Conservation (phyloP, 164 flowering plant species). For the Berberis vulgaris region DNA sequence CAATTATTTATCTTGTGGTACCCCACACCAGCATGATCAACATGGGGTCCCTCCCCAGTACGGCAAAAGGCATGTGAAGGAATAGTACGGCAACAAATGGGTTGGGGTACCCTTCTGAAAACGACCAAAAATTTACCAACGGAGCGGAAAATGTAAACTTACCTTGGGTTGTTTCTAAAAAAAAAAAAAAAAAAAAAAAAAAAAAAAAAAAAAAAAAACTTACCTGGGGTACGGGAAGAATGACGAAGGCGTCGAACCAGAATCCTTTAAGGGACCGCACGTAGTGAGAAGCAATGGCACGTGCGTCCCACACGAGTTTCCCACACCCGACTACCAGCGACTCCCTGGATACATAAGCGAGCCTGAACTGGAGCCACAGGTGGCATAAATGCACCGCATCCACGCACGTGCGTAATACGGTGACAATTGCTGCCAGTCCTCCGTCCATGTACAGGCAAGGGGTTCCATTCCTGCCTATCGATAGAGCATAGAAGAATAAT, state of each 20-base stretch:
- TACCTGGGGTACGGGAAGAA: slow-evolving; percentile 94
- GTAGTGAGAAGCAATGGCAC: slow-evolving; percentile 65
- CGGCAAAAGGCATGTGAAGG: no score
- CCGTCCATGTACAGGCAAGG: slow-evolving; percentile 91
- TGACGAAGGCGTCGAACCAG: slow-evolving; percentile 87
- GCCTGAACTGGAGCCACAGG: slow-evolving; percentile 76
- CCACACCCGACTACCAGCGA: slow-evolving; percentile 90
- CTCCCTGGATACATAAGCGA: slow-evolving; percentile 86
- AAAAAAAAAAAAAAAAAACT: neutral
- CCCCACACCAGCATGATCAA: no score
- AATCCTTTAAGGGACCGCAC: slow-evolving; percentile 67
- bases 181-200: neutral
- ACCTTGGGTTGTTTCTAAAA: no score
- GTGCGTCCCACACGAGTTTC: slow-evolving; percentile 94
- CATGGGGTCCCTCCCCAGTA: no score
- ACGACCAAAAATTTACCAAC: no score
- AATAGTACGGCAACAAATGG: no score
- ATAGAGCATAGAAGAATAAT: slow-evolving; percentile 72
- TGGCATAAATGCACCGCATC: slow-evolving; percentile 74
- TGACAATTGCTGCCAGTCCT: slow-evolving; percentile 53
- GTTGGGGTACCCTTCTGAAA: no score
- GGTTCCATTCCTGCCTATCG: slow-evolving; percentile 57
- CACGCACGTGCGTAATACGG: slow-evolving; percentile 58
- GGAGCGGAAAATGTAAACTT: no score
- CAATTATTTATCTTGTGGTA: no score